A percentile compares a stretch with the other conserved stretches of the same genome.
These are phyloP conservation scores for Rubroboletus satanas DNA, from an alignment of 768 basidiomycete species.

Conservation along the genomic window DNA sequence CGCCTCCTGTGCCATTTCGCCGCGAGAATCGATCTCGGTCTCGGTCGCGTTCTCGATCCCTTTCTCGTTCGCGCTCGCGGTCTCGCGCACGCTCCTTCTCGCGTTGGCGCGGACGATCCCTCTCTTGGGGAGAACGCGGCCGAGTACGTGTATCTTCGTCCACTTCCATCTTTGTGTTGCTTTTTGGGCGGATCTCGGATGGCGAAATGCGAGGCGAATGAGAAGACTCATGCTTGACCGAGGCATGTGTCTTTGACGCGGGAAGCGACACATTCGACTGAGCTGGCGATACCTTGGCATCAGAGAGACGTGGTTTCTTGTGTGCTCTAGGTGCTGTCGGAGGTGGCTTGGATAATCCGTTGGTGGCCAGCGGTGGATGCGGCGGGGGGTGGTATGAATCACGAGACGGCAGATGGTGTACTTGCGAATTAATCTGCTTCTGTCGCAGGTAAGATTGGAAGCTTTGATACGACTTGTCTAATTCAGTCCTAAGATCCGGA, in stretches of 20 bases:
- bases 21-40: conserved; percentile 39
- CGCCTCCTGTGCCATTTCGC: conserved; percentile 42
- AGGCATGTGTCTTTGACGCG: conserved; percentile 17
- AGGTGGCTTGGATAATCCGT: conserved; percentile 46
- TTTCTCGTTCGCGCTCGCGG: conserved; percentile 34
- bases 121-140: conserved; percentile 41
- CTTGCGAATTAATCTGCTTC: conserved; percentile 29
- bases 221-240: conserved; percentile 26
- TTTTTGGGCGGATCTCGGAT: conserved; percentile 28
- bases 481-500: conserved; percentile 52
- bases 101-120: conserved; percentile 38
- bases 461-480: conserved; percentile 73
- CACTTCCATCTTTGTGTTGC: conserved; percentile 47
- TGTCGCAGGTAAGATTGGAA: conserved; percentile 46
- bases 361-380: conserved; percentile 31
- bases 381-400: conserved; percentile 38
- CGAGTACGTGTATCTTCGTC: conserved; percentile 49
- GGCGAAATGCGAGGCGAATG: conserved; percentile 29
- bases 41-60: conserved; percentile 34
- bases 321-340: conserved; percentile 79
- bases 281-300: conserved; percentile 37
- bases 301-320: conserved; percentile 75
- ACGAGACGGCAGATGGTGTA: conserved; percentile 40
- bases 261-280: conserved; percentile 32
- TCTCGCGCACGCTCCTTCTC: conserved; percentile 37